A percentile compares a stretch with the other conserved stretches of the same genome.
phyloP scores from a whole-genome alignment of 139 green algal genomes.

The Haematococcus lacustris region DNA sequence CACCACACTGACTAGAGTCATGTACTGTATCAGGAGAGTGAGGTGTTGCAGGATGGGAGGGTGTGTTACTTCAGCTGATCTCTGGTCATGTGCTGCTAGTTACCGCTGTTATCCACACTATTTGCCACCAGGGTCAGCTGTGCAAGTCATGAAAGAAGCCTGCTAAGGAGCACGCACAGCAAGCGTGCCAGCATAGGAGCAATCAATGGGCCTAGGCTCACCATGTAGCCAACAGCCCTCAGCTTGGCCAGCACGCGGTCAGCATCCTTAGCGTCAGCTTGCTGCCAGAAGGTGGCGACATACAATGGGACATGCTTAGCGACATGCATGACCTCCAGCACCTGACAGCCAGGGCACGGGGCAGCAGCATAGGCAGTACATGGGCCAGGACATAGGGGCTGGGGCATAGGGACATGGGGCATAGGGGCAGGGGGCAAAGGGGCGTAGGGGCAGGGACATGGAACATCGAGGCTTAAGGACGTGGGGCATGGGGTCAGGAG shows the following conservation, averaged over 20 bases:
- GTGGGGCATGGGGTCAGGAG: background rate
- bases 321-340: no score
- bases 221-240: conserved; percentile 5
- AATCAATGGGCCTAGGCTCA: background rate
- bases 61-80: background rate
- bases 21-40: background rate
- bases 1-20: background rate
- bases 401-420: background rate
- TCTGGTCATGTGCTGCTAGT: background rate
- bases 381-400: background rate
- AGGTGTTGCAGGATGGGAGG: background rate
- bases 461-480: background rate
- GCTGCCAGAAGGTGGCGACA: conserved; percentile 17
- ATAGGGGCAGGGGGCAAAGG: no score
- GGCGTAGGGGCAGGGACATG: background rate
- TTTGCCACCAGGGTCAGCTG: background rate
- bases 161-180: background rate
- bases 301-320: conserved; percentile 19
- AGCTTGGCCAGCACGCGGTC: background rate
- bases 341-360: background rate
- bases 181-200: no score
- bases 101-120: background rate
- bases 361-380: background rate
- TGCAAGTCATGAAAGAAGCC: background rate
- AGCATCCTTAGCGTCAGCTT: conserved; percentile 1